Evolutionary conservation across 169 alveolate genomes (phyloP), one percentile per base, ranked within the genome.

Genomic region (Eimeria necatrix): DNA sequence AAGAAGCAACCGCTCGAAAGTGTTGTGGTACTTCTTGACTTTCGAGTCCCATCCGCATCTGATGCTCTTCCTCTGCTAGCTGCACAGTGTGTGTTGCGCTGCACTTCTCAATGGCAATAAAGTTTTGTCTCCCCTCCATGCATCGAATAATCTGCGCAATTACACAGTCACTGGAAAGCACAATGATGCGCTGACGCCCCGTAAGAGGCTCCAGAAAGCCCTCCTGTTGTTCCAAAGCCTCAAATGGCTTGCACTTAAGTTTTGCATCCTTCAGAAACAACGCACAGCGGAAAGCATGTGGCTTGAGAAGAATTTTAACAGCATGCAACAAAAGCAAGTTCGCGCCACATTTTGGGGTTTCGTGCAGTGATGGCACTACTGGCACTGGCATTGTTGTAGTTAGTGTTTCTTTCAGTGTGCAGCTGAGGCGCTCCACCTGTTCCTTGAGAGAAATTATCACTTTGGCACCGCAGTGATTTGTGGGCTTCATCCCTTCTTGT

Each of bases 31-130:
- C 70, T 52, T n/a, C 71, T 24, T 80, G 64, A 26, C 41, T 8
- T 52, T 49, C 71, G 49, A 80, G 89, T 24, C 70, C 89, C n/a
- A 26, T 22, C 46, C 70, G 0, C 51, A n/a, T 24, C 0, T 20
- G 89, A 51, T 80, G 89, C 52, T 80, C 71, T 46, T 80, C 89
- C 18, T 80, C 89, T 3, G 89, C 89, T 18, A 80, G 71, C 89
- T 80, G 71, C 24, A 74, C 85, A 22, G 16, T 74, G 71, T 80
- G 89, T 16, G 89, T 80, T 5, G 89, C 41, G 49, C 53, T 46
- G 71, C 89, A 80, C 89, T 80, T 80, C 71, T 80, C 89, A 7
- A 80, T 56, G n/a, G 89, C 89, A 48, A 80, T 80, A 48, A 80
- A 49, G 20, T 80, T 80, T 48, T 80, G 89, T 48, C 89, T 48